phyloP scores from a whole-genome alignment of 192 early-diverging fungal genomes.

The Paraglomus brasilianum region DNA sequence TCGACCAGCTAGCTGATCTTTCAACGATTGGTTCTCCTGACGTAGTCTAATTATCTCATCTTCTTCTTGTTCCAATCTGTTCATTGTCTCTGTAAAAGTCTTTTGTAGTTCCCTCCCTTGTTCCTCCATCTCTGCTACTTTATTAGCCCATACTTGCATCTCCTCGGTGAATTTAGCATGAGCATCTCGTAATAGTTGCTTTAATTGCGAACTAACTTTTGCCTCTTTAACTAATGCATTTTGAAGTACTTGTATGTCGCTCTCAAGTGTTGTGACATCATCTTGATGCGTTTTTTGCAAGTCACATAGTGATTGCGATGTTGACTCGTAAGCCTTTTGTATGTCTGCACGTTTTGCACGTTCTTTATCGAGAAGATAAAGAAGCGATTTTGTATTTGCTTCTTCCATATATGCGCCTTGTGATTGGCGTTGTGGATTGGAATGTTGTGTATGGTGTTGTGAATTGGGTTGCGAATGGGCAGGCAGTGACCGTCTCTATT shows the following conservation, averaged over 20 bases:
- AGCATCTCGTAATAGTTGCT: constrained; percentile 25
- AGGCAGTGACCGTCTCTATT: constrained; percentile 1
- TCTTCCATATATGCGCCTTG: neutral
- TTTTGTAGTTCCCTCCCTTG: constrained; percentile 33
- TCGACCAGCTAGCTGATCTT: constrained; percentile 3
- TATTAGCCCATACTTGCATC: constrained; percentile 23
- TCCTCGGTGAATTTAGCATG: constrained; percentile 23
- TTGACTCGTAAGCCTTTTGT: constrained; percentile 19
- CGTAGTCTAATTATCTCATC: constrained; percentile 17
- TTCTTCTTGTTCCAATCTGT: constrained; percentile 22
- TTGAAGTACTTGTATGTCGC: constrained; percentile 18
- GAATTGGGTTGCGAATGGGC: neutral
- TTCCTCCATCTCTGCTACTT: constrained; percentile 24
- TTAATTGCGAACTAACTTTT: constrained; percentile 20
- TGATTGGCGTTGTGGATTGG: neutral
- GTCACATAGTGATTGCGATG: neutral
- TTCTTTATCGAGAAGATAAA: constrained; percentile 25
- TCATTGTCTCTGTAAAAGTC: constrained; percentile 23
- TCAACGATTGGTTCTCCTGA: constrained; percentile 20
- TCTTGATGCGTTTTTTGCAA: constrained; percentile 26
- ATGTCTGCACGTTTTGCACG: constrained; percentile 22
- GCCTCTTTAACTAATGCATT: constrained; percentile 21
- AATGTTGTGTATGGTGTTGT: constrained; percentile 4
- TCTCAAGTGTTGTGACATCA: constrained; percentile 13
- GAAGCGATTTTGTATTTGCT: constrained; percentile 13